These are phyloP conservation scores for Sisymbrium irio DNA, from an alignment of 345 rosid species.

Conservation along the genomic window DNA sequence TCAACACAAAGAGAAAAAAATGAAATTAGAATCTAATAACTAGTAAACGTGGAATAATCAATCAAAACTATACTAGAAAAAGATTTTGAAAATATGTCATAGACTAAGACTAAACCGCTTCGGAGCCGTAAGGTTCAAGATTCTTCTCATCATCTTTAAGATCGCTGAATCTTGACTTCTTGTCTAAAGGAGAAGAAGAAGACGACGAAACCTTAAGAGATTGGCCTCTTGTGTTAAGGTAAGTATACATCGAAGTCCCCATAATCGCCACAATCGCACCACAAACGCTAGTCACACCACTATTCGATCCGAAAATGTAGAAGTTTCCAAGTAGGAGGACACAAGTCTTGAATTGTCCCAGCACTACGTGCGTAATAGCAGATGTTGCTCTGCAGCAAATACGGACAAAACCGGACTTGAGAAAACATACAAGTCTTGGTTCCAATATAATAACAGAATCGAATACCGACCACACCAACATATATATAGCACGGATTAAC, in stretches of 20 bases:
- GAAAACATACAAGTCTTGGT: background rate
- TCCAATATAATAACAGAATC: background rate
- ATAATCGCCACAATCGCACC: slow-evolving; percentile 39
- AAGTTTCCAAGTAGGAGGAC: slow-evolving; percentile 39
- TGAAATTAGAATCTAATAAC: background rate
- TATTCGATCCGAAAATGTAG: slow-evolving; percentile 37
- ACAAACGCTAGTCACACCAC: slow-evolving; percentile 31
- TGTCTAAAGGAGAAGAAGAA: slow-evolving; percentile 17
- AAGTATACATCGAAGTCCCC: slow-evolving; percentile 41
- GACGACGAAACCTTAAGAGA: slow-evolving; percentile 37
- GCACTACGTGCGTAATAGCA: slow-evolving; percentile 37
- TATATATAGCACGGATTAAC: background rate
- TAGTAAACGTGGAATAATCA: slow-evolving; percentile 11
- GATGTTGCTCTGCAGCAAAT: slow-evolving; percentile 33
- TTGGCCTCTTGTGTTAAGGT: slow-evolving; percentile 37
- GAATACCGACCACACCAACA: background rate
- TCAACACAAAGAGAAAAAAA: background rate
- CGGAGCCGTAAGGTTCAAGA: slow-evolving; percentile 36
- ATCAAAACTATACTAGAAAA: slow-evolving; percentile 24
- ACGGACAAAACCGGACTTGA: background rate
- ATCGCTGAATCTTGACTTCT: slow-evolving; percentile 36
- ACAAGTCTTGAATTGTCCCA: slow-evolving; percentile 41
- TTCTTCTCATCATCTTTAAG: slow-evolving; percentile 23
- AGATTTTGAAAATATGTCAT: background rate
- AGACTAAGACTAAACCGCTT: slow-evolving; percentile 31